phyloP scores from a whole-genome alignment of 108 stramenopile genomes.

The Nitzschia inconspicua region DNA sequence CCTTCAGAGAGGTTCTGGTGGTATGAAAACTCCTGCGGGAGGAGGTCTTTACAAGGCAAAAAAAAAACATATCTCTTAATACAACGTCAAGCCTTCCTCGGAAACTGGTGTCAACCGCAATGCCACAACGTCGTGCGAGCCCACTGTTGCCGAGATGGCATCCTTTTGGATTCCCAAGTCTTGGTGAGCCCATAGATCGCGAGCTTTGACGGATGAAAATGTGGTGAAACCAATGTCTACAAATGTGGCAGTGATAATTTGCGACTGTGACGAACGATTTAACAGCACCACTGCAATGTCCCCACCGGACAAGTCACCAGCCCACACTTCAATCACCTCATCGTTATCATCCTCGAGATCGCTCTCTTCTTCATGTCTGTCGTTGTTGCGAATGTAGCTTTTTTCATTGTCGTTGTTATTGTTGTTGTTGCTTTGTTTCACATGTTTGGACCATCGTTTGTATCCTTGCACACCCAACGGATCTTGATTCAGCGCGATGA shows the following conservation, averaged over 20 bases:
- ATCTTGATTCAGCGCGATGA: conserved; percentile 32
- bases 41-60: too few species aligned
- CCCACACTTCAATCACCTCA: conserved; percentile 25
- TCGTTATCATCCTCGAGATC: background rate
- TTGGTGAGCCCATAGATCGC: conserved; percentile 22
- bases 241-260: conserved; percentile 16
- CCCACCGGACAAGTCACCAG: conserved; percentile 16
- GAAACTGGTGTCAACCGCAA: conserved; percentile 14
- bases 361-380: background rate
- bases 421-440: background rate
- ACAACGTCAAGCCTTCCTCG: too few species aligned
- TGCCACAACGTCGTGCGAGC: conserved; percentile 24
- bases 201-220: background rate
- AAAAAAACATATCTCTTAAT: too few species aligned
- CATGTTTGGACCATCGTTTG: conserved; percentile 1
- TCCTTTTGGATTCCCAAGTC: conserved; percentile 14
- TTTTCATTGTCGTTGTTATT: background rate
- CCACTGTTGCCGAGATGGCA: conserved; percentile 8
- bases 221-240: conserved; percentile 9
- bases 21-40: too few species aligned
- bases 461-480: conserved; percentile 23
- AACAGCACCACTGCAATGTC: conserved; percentile 35
- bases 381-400: background rate
- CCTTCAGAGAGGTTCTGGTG: too few species aligned
- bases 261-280: conserved; percentile 6